These are phyloP conservation scores for Punctularia strigosozonata DNA, from an alignment of 768 basidiomycete genomes.

Conservation along the genomic window DNA sequence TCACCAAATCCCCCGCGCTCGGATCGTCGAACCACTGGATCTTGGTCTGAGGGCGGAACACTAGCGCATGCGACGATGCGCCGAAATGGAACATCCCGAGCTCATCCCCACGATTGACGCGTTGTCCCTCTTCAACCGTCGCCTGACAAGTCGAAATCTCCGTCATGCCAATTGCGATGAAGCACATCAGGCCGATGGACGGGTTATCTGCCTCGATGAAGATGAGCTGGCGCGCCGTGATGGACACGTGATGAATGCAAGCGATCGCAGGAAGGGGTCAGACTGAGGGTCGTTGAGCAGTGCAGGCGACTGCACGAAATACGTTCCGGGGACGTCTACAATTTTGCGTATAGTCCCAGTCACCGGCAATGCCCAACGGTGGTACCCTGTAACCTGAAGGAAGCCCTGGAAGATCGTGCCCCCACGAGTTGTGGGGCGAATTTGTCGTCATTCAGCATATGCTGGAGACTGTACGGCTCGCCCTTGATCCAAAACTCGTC, in stretches of 20 bases:
- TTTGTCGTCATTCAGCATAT: constrained; percentile 35
- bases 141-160: constrained; percentile 52
- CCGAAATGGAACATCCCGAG: constrained; percentile 26
- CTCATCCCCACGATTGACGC: constrained; percentile 23
- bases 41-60: constrained; percentile 21
- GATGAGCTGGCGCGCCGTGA: constrained; percentile 23
- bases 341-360: constrained; percentile 26
- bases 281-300: constrained; percentile 2
- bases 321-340: constrained; percentile 33
- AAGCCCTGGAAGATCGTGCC: constrained; percentile 43
- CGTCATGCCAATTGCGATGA: constrained; percentile 47
- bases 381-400: constrained; percentile 39
- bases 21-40: constrained; percentile 4
- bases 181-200: constrained; percentile 42
- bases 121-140: constrained; percentile 24
- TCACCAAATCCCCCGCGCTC: constrained; percentile 2
- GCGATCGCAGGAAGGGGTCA: constrained; percentile 13
- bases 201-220: constrained; percentile 40
- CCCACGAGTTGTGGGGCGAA: constrained; percentile 29
- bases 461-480: constrained; percentile 40
- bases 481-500: constrained; percentile 50
- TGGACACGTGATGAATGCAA: constrained; percentile 9
- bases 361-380: constrained; percentile 49
- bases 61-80: constrained; percentile 21
- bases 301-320: constrained; percentile 26